Base-by-base conservation (phyloP, 2,329 filamentous ascomycete species). In the Sporothrix dimorphospora region DNA sequence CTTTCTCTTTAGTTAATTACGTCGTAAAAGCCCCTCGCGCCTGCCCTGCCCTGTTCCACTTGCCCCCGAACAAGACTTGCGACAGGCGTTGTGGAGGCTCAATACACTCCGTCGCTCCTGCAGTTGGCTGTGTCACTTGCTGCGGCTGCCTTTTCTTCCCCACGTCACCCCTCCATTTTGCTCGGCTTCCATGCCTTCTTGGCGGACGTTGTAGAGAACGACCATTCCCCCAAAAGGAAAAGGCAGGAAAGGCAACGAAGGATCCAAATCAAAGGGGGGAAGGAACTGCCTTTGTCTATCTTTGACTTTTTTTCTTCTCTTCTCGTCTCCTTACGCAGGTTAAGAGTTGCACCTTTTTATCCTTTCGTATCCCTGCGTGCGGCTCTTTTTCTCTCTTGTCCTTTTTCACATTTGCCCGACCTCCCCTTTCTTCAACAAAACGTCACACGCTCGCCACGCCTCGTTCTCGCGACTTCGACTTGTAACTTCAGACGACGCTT, bases 131-230 rank as follows among this genome's bases (percentile, higher is more conserved):
- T 61, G 55, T 61, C 34, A 59, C 55, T 38, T 19, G 61, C 42
- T 34, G 45, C 30, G 47, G 65, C 11, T 38, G 66, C n/a, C 34
- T 42, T 42, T 19, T 9, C 34, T 45, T 53, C 67, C 66, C 67
- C 67, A 57, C 67, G 51, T 69, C 66, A 67, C 67, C 67, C 67
- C 67, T 69, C 67, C 67, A 42, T 59, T 45, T 42, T 40, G 24
- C 24, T 30, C 21, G 38, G n/a, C 6, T 69, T 53, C 67, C 38
- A 27, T 47, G 30, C 49, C 9, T 40, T 24, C 47, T 14, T 19
- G 66, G n/a, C 3, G 38, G 30, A 24, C 9, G 8, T 19, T 61
- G 57, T 19, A 63, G 57, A 40, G 55, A 30, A 63, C n/a, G 38
- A 63, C 21, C 21, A 16, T 30, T 47, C 16, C 45, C 63, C 45